Evolutionary conservation across 768 basidiomycete genomes (phyloP), one percentile per base, ranked within the genome.

Genomic region (Auriscalpium orientale): DNA sequence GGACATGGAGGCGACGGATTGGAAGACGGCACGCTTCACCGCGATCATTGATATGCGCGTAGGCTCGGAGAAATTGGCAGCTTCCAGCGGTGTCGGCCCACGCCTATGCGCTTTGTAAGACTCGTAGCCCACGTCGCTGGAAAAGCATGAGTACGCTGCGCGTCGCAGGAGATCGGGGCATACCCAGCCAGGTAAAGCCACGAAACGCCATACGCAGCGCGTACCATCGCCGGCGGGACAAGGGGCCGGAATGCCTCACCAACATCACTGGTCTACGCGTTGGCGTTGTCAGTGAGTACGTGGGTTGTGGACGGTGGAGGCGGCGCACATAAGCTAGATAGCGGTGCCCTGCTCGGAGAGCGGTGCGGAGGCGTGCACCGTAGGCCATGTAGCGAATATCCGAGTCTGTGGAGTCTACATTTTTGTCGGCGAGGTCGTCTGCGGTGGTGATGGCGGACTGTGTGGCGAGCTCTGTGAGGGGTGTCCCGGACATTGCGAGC

Each of bases 201-300:
- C 0, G 87, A 89, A 52, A 91, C 70, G 13, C 87, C 89, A 65
- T 93, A 93, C 10, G 86, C 87, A 37, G 86, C 85, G 3, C 79
- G 80, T 12, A 93, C 89, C 15, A 87, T 58, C 67, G 77, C 77
- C 1, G 90, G 85, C 38, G 81, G 80, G 3, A 90, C 85, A 37
- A 91, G 80, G 2, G 89, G 89, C 10, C 90, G 76, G 67, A 91
- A 91, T 1, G 89, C 85, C 70, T 91, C 90, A 47, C 90, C 90
- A 22, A 91, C 73, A 64, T 90, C 89, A 71, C 87, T 88, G 45
- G 87, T 89, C 85, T 88, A 38, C 16, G 22, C 51, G 51, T 36
- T 57, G 21, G 54, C 45, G 62, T 36, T 58, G 61, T 68, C 66
- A 58, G 38, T 20, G 13, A 45, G 45, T 28, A 44, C 13, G 34